These are phyloP conservation scores for Penicillium odoratum DNA, from an alignment of 495 filamentous ascomycete genomes.

Conservation along the genomic window DNA sequence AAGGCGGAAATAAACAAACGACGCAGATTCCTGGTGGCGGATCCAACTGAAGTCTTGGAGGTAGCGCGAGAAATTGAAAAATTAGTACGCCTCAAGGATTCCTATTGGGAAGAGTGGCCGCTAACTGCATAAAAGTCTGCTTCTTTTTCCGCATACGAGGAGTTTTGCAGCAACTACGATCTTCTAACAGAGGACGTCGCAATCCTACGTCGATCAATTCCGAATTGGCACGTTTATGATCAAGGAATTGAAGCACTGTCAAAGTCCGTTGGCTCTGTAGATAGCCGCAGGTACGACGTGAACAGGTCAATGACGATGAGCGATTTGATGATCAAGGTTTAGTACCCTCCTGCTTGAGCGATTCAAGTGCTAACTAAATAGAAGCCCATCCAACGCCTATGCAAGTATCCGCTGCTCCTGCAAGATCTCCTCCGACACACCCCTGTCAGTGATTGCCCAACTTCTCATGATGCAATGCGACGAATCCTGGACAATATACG, in stretches of 20 bases:
- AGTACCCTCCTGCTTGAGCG: conserved; percentile 1
- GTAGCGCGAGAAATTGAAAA: conserved; percentile 77
- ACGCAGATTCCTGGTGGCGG: conserved; percentile 54
- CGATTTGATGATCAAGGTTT: conserved; percentile 89
- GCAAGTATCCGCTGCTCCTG: conserved; percentile 89
- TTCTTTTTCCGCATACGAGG: conserved; percentile 81
- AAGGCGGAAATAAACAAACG: conserved; percentile 30
- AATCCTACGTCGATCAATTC: conserved; percentile 64
- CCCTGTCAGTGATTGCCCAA: conserved; percentile 78
- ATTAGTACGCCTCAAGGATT: conserved; percentile 52
- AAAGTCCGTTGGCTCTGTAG: conserved; percentile 69
- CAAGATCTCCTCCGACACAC: conserved; percentile 79
- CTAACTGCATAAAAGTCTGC: conserved; percentile 57
- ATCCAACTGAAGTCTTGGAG: conserved; percentile 68
- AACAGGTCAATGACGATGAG: conserved; percentile 76
- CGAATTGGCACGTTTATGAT: conserved; percentile 79
- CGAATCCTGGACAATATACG: conserved; percentile 71
- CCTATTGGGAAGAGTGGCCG: neutral
- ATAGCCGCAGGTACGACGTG: conserved; percentile 59
- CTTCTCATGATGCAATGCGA: conserved; percentile 74
- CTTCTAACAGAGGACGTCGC: conserved; percentile 74
- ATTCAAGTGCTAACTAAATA: conserved; percentile 14
- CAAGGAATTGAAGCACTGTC: conserved; percentile 85
- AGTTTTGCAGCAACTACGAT: conserved; percentile 86
- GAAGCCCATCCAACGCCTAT: conserved; percentile 90